Base-by-base conservation (phyloP, 208 protist genomes). In the Sergeia podlipaevii region DNA sequence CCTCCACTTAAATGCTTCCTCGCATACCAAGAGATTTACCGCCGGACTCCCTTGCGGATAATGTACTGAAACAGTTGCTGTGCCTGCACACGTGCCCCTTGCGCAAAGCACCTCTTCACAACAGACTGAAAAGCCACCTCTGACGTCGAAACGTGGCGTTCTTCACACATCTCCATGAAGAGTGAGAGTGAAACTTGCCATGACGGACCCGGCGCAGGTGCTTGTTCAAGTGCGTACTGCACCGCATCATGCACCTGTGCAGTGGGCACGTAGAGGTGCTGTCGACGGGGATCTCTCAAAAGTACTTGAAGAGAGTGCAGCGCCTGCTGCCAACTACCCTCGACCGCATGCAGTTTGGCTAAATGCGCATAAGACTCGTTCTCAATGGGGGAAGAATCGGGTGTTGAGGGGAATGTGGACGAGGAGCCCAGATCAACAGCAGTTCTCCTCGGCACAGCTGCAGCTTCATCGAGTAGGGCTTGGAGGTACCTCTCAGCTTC, bases 151-250 rank as follows among this genome's bases (percentile, higher is more conserved):
- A 91, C 75, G 24, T 85, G 55, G 38, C 70, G 67, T 4, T 0
- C 37, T 26, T 70, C 60, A 37, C 79, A 79, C 71, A 88, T 74
- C 0, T 73, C 65, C 21, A 56, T 70, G 49, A 89, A 90, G 29
- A 94, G 73, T 13, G 36, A 28, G 28, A 94, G 5, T 4, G 82
- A 75, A 18, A 81, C 38, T 18, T 84, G 28, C 83, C 83, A 94
- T 24, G 74, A 51, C 4, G 59, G 65, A 20, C 70, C 74, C 8
- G 72, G 70, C 15, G 52, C 24, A 4, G 74, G 69, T 6, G 83
- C 77, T 39, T 83, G 70, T 50, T 79, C 70, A 33, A 94, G 46
- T 0, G 82, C 82, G 51, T 86, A 91, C 68, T 94, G 87, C 61
- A 91, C 70, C 29, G 76, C 75, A 47, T 94, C 83, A 54, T 94